Base-by-base conservation (phyloP, 352 stramenopile genomes). In the Globisporangium polare region DNA sequence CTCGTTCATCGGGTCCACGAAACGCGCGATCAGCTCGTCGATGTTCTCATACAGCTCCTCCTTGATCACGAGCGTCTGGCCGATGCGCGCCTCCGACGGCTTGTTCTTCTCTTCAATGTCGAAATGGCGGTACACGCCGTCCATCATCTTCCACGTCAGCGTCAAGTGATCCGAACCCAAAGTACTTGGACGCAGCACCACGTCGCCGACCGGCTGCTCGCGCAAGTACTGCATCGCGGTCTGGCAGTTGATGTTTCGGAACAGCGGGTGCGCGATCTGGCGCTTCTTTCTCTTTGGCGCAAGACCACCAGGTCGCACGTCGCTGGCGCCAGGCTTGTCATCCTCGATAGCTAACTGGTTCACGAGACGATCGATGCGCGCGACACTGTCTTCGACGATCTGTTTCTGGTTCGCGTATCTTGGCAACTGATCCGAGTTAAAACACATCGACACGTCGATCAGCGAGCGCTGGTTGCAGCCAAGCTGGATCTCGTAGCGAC, bases 51-150 rank as follows among this genome's bases (percentile, higher is more conserved):
- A 96, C 24, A 65, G 74, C 60, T 95, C 86, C 35, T 95, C 85
- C 62, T 96, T 96, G 68, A 96, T 82, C 62, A 95, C 79, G 31
- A 96, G 71, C 59, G 78, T 88, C 55, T 85, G 70, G 13, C 88
- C 88, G 33, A 96, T 74, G 13, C 88, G 84, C 46, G 85, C 83
- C 62, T 96, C 86, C 0, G 83, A 92, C 7, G 86, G 86, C 53
- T 96, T 96, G 66, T 96, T 73, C 69, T 89, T 88, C 72, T 96
- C 88, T 49, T 89, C 67, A 35, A 96, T 87, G 63, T 96, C 88
- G 41, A 95, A 95, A 57, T 96, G 88, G 49, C 86, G 84, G 59
- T 94, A 96, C 15, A 95, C 86, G 31, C 82, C 77, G 20, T 94
- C 83, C 29, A 94, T 58, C 74, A 95, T 92, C 55, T 96, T 96